Conservation (phyloP, 257 asterid genomes). For the Handroanthus guayacan region DNA sequence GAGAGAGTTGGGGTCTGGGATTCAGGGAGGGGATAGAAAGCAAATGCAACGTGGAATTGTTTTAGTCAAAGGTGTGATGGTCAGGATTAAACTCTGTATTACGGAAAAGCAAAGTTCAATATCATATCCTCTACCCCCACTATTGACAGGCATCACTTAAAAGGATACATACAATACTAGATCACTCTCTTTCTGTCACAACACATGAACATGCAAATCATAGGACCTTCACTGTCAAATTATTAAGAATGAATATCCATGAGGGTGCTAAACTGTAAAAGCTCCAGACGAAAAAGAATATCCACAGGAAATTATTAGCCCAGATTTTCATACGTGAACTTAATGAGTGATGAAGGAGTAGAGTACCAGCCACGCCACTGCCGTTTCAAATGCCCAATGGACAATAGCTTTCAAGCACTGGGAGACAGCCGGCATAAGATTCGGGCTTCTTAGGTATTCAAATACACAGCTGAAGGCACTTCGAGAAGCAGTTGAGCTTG, state of each 20-base stretch:
- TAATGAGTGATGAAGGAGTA: conserved; percentile 29
- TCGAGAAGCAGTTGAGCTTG: conserved; percentile 69
- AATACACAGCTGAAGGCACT: conserved; percentile 98
- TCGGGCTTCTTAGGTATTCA: conserved; percentile 95
- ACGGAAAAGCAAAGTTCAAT: neutral
- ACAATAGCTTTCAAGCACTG: conserved; percentile 96
- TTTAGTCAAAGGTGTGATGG: neutral
- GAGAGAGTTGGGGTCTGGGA: neutral
- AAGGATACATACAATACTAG: conserved; percentile 14
- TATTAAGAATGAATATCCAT: conserved; percentile 14
- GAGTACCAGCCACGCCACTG: conserved; percentile 87
- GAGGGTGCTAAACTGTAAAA: conserved; percentile 19
- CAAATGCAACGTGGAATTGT: neutral
- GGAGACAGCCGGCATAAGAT: conserved; percentile 90
- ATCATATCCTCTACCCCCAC: neutral
- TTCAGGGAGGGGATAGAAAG: neutral
- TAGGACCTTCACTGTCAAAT: neutral
- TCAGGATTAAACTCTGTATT: neutral
- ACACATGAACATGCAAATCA: conserved; percentile 10
- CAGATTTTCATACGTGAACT: conserved; percentile 17
- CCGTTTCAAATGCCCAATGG: conserved; percentile 90
- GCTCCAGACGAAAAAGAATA: conserved; percentile 2
- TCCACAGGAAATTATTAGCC: neutral
- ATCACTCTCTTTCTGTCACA: conserved; percentile 5
- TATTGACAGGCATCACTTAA: neutral